A percentile compares a stretch with the other conserved stretches of the same genome.
Conservation (phyloP, 305 asterid genomes). For the Plantago lanceolata region DNA sequence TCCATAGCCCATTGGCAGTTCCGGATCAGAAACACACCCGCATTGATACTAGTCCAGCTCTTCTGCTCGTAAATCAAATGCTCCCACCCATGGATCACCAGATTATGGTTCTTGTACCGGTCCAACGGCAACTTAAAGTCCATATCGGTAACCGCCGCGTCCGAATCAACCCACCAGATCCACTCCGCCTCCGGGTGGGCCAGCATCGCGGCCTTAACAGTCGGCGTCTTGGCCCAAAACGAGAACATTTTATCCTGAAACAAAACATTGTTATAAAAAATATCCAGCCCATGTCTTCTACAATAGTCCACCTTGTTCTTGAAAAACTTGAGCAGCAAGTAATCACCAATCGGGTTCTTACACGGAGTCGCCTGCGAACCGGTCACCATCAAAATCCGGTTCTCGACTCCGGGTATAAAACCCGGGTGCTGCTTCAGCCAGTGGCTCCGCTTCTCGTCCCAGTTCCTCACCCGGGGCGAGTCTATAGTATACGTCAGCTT, state of each 20-base stretch:
- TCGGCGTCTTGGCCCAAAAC: constrained; percentile 87
- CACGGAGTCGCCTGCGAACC: constrained; percentile 85
- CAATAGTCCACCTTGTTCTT: constrained; percentile 93
- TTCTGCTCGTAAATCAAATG: constrained; percentile 37
- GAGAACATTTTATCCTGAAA: constrained; percentile 79
- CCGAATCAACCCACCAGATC: constrained; percentile 99
- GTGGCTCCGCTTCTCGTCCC: constrained; percentile 65
- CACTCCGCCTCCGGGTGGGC: constrained; percentile 97
- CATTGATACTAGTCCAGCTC: constrained; percentile 93
- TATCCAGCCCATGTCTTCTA: constrained; percentile 72
- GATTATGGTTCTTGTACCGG: constrained; percentile 52
- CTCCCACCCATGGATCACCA: constrained; percentile 89
- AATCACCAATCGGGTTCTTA: constrained; percentile 76
- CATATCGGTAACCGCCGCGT: constrained; percentile 97
- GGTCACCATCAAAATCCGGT: constrained; percentile 64
- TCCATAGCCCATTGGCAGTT: constrained; percentile 91
- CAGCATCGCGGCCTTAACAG: constrained; percentile 77
- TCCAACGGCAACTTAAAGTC: constrained; percentile 65
- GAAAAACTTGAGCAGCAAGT: constrained; percentile 64
- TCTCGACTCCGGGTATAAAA: constrained; percentile 41
- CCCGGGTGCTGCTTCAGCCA: constrained; percentile 80
- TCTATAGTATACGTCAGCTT: constrained; percentile 54
- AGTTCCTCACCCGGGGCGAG: constrained; percentile 46
- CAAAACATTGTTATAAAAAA: constrained; percentile 75
- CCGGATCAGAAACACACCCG: constrained; percentile 80